Base-by-base conservation (phyloP, 2,329 filamentous ascomycete species). In the Phyllosticta citribraziliensis region DNA sequence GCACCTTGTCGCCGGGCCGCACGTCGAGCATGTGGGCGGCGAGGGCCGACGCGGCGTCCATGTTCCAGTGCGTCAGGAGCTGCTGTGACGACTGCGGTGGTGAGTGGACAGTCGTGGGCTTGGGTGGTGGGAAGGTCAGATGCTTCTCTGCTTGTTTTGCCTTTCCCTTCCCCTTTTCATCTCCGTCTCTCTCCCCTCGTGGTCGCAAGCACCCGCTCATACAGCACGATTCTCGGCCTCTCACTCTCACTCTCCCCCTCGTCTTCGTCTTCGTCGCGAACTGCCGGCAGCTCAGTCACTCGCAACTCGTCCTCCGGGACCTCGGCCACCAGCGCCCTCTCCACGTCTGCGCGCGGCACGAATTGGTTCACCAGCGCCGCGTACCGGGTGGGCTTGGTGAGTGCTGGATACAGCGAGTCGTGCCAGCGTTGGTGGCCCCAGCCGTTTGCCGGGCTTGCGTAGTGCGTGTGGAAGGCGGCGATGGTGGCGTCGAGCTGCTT, bases 1-100 rank as follows among this genome's bases (percentile, higher is more conserved):
- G 66, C 5, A 77, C 68, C 22, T 70, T 70, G 56, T 76, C 70
- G 10, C 72, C 70, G 2, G 73, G 71, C 51, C 67, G 66, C 9
- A 72, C 68, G 51, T 67, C 64, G 2, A 77, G 70, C 3, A 76
- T 55, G 27, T 65, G 65, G 5, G 72, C 72, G n/a, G 64, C 70
- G 11, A 58, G 56, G 8, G 56, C 56, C 11, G 56, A 58, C 5
- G 56, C 70, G 19, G 66, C 68, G 59, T 72, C 70, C 27, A 71
- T 57, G 52, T 68, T 70, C 68, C 68, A 71, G 57, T 71, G 70
- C 1, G 70, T 66, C 14, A 67, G 30, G 20, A 69, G 57, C 17
- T 63, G 60, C 1, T 59, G 62, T 30, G 58, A 52, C 22, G 17
- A 22, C 25, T 58, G 24, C 2, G 47, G 35, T 1, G 56, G 50